Base-by-base conservation (phyloP, 2,329 filamentous ascomycete species). In the Paramyrothecium roridum region DNA sequence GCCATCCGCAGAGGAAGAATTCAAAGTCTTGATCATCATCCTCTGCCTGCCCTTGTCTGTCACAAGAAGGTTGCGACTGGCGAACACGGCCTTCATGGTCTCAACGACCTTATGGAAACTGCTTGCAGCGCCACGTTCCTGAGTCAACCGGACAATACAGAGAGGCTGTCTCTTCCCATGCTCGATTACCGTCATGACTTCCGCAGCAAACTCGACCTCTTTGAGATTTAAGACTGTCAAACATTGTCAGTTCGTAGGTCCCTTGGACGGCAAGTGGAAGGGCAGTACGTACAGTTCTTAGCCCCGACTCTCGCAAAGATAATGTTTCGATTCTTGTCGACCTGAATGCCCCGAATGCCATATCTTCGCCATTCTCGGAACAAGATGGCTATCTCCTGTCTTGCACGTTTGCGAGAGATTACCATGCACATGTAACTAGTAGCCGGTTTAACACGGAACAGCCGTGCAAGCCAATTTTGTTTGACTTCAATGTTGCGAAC, bases 161-260 rank as follows among this genome's bases (percentile, higher is more conserved):
- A 97, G 81, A 49, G 87, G 87, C 48, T 85, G 86, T 60, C 85
- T 87, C 64, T 84, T 87, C 50, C 90, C 90, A 66, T 95, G 89
- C 74, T 96, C 90, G 58, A 96, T 88, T 40, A 96, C 88, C 2
- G 89, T 91, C 76, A 96, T 96, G 58, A 97, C 82, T 70, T 97
- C 91, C 40, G 87, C 86, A 17, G 91, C 89, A 71, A 98, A 93
- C 16, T 88, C 82, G n/a, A 97, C 92, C 54, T 91, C 88, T 67
- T 93, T 95, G 68, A 97, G 83, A 59, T 88, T 82, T 52, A 96
- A 81, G 37, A 33, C 23, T 51, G 65, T 88, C 93, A 63, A 12
- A 47, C 3, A 45, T 37, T n/a, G 6, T 45, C 3, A 49, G 8
- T n/a, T n/a, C 11, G n/a, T 30, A 30, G 26, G 10, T 30, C 4